These are phyloP conservation scores for Fusarium sp. DNA, from an alignment of 2,329 filamentous ascomycete genomes.

Conservation along the genomic window DNA sequence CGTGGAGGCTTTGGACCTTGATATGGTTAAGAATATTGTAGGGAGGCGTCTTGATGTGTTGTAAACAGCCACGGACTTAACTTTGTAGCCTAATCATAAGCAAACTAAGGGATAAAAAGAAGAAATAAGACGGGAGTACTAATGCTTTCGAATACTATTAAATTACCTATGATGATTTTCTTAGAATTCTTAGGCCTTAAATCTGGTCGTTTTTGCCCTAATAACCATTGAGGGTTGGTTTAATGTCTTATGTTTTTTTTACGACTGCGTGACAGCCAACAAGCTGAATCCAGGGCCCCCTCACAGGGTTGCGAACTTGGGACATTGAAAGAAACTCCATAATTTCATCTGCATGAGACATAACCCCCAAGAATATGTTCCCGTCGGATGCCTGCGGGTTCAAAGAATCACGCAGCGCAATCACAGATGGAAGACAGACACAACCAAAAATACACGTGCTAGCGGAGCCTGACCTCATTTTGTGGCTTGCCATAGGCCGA, in stretches of 20 bases:
- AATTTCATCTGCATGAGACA: background rate
- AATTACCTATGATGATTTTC: too few relatives aligned
- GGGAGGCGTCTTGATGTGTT: conserved; percentile 35
- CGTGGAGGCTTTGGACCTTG: conserved; percentile 59
- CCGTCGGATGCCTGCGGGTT: background rate
- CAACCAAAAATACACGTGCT: conserved; percentile 1
- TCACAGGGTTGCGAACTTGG: background rate
- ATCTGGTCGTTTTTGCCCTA: too few relatives aligned
- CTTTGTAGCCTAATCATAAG: too few relatives aligned
- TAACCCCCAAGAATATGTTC: background rate
- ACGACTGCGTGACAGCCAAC: background rate
- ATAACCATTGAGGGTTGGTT: too few relatives aligned
- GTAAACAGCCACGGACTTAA: background rate
- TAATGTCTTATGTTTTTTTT: too few relatives aligned
- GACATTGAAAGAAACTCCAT: background rate
- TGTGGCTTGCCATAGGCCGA: conserved; percentile 24
- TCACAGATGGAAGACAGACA: background rate
- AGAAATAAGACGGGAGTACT: too few relatives aligned
- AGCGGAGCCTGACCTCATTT: conserved; percentile 30
- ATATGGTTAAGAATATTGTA: conserved; percentile 57
- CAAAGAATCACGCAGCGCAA: background rate
- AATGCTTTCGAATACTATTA: too few relatives aligned
- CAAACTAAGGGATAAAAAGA: too few relatives aligned
- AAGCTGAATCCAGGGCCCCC: background rate
- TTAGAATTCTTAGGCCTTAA: too few relatives aligned